These are phyloP conservation scores for Cyberlindnera petersonii DNA, from an alignment of 805 yeast genomes.

Conservation along the genomic window DNA sequence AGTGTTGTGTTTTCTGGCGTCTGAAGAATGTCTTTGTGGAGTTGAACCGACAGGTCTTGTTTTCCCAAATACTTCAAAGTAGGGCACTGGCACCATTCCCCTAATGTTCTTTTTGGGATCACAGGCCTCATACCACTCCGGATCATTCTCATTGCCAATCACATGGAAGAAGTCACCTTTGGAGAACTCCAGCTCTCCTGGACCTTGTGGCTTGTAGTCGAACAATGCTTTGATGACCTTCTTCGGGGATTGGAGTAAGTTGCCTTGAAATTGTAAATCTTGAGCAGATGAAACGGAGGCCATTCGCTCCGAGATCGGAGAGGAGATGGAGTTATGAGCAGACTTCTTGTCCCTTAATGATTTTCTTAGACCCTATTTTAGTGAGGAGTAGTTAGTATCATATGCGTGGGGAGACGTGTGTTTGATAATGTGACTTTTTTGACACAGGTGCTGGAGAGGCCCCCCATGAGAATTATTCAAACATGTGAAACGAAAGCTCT, in stretches of 20 bases:
- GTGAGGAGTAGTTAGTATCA: slow-evolving; percentile 1
- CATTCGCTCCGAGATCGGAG: slow-evolving; percentile 22
- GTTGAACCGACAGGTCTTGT: slow-evolving; percentile 35
- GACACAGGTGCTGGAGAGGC: too few relatives aligned
- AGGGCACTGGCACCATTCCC: slow-evolving; percentile 85
- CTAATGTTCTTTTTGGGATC: slow-evolving; percentile 74
- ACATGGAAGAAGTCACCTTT: slow-evolving; percentile 92
- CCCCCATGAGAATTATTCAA: too few relatives aligned
- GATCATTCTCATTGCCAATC: slow-evolving; percentile 52
- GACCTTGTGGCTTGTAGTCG: slow-evolving; percentile 73
- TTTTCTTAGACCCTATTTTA: slow-evolving; percentile 27
- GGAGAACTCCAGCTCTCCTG: slow-evolving; percentile 72
- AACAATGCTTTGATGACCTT: slow-evolving; percentile 80
- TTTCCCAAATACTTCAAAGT: slow-evolving; percentile 74
- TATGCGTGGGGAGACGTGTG: background rate
- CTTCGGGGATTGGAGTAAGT: slow-evolving; percentile 52
- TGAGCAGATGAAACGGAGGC: slow-evolving; percentile 22
- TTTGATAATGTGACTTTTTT: background rate
- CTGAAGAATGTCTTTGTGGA: slow-evolving; percentile 11
- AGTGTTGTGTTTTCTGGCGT: slow-evolving; percentile 19
- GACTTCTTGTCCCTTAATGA: slow-evolving; percentile 27
- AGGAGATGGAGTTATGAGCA: slow-evolving; percentile 24
- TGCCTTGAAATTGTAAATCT: slow-evolving; percentile 24
- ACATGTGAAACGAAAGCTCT: too few relatives aligned
- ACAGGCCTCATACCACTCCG: slow-evolving; percentile 79